phyloP scores from a whole-genome alignment of 768 basidiomycete species.

The Serpula lacrymans region DNA sequence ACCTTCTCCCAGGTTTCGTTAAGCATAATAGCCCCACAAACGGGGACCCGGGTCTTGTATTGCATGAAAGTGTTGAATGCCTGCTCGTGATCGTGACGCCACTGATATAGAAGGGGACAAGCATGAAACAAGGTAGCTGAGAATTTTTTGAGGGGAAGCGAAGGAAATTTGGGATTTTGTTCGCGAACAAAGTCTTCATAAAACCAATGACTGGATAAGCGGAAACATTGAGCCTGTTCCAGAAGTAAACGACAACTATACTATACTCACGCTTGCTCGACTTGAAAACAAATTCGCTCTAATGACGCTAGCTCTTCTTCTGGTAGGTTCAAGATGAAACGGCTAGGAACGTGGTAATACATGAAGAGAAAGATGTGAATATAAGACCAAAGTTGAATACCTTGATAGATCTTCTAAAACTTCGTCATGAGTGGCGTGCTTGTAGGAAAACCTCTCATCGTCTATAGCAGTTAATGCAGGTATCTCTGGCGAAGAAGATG shows the following conservation, averaged over 20 bases:
- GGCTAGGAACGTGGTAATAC: slow-evolving; percentile 42
- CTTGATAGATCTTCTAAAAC: slow-evolving; percentile 90
- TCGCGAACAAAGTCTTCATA: slow-evolving; percentile 99
- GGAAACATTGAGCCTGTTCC: slow-evolving; percentile 13
- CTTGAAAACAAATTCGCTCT: slow-evolving; percentile 96
- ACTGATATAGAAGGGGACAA: slow-evolving; percentile 79
- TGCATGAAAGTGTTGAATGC: slow-evolving; percentile 89
- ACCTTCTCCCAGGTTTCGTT: slow-evolving; percentile 94
- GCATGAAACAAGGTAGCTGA: slow-evolving; percentile 86
- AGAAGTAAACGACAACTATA: slow-evolving; percentile 5
- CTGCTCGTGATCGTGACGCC: slow-evolving; percentile 81
- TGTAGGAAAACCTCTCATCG: slow-evolving; percentile 50
- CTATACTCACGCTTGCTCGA: slow-evolving; percentile 98
- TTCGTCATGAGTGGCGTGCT: slow-evolving; percentile 76
- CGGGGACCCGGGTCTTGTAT: slow-evolving; percentile 95
- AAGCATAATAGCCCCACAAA: slow-evolving; percentile 96
- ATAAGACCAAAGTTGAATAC: slow-evolving; percentile 35
- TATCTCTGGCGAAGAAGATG: slow-evolving; percentile 77
- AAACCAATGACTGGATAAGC: slow-evolving; percentile 84
- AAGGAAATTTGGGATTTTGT: slow-evolving; percentile 82
- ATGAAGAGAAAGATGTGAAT: slow-evolving; percentile 11
- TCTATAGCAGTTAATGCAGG: slow-evolving; percentile 40
- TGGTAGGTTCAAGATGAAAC: slow-evolving; percentile 96
- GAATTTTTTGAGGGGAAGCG: slow-evolving; percentile 87
- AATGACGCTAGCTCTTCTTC: slow-evolving; percentile 87